phyloP scores from a whole-genome alignment of 345 rosid genomes.

The Populus pruinosa region DNA sequence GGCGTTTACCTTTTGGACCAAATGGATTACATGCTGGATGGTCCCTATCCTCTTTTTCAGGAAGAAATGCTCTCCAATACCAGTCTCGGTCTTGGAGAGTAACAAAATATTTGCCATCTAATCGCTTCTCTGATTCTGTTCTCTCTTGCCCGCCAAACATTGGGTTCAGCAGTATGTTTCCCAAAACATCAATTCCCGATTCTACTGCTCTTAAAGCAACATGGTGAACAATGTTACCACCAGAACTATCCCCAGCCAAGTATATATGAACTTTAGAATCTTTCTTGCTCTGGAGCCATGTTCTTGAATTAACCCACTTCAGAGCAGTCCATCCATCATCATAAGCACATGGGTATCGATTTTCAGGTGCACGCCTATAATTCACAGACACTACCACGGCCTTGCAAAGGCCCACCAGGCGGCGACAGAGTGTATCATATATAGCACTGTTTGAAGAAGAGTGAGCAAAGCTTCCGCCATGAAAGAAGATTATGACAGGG shows the following conservation, averaged over 20 bases:
- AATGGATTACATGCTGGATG: slow-evolving; percentile 90
- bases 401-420: slow-evolving; percentile 61
- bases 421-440: slow-evolving; percentile 74
- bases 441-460: slow-evolving; percentile 80
- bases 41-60: slow-evolving; percentile 75
- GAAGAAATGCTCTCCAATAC: slow-evolving; percentile 92
- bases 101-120: slow-evolving; percentile 86
- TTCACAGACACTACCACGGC: slow-evolving; percentile 89
- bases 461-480: slow-evolving; percentile 95
- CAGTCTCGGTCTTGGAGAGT: slow-evolving; percentile 71
- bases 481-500: slow-evolving; percentile 80
- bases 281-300: slow-evolving; percentile 70
- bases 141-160: slow-evolving; percentile 87
- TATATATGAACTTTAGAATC: slow-evolving; percentile 70
- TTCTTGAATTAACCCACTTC: slow-evolving; percentile 65
- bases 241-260: slow-evolving; percentile 91
- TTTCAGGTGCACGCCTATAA: slow-evolving; percentile 83
- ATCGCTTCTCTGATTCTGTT: slow-evolving; percentile 67
- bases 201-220: slow-evolving; percentile 71
- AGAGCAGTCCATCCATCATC: slow-evolving; percentile 90
- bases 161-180: slow-evolving; percentile 77
- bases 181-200: slow-evolving; percentile 55
- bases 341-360: slow-evolving; percentile 76
- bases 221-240: slow-evolving; percentile 84
- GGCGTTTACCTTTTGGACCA: slow-evolving; percentile 54